Conservation (phyloP, 2,329 filamentous ascomycete species). For the Bipolaris zeicola region DNA sequence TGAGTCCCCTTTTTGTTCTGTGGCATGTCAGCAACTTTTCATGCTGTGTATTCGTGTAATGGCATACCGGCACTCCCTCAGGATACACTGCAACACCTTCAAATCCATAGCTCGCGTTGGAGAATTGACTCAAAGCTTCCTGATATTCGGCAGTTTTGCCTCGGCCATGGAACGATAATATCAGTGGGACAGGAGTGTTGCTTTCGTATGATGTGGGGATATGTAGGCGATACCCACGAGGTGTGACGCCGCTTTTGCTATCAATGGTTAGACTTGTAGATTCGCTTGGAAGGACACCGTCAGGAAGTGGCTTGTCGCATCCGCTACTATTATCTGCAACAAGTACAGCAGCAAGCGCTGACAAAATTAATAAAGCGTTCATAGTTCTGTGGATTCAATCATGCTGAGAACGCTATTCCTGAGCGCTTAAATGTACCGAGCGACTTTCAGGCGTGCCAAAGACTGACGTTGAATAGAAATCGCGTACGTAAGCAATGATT, state of each 20-base stretch:
- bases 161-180: slow-evolving; percentile 58
- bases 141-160: slow-evolving; percentile 46
- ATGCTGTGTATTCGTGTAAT: neutral
- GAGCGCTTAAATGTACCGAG: neutral
- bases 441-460: neutral
- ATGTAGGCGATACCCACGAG: slow-evolving; percentile 47
- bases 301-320: slow-evolving; percentile 28
- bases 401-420: too few species aligned
- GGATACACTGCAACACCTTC: slow-evolving; percentile 55
- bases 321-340: neutral
- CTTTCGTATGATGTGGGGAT: slow-evolving; percentile 49
- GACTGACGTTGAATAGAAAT: neutral
- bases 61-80: slow-evolving; percentile 46
- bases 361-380: neutral
- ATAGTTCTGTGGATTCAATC: neutral
- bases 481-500: neutral
- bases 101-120: slow-evolving; percentile 51
- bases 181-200: slow-evolving; percentile 48
- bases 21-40: neutral
- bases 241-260: slow-evolving; percentile 35
- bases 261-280: slow-evolving; percentile 33
- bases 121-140: slow-evolving; percentile 54
- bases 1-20: slow-evolving; percentile 24
- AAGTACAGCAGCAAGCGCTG: neutral
- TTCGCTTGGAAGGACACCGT: slow-evolving; percentile 24